phyloP scores from a whole-genome alignment of 257 asterid species.

The Salvia hispanica region DNA sequence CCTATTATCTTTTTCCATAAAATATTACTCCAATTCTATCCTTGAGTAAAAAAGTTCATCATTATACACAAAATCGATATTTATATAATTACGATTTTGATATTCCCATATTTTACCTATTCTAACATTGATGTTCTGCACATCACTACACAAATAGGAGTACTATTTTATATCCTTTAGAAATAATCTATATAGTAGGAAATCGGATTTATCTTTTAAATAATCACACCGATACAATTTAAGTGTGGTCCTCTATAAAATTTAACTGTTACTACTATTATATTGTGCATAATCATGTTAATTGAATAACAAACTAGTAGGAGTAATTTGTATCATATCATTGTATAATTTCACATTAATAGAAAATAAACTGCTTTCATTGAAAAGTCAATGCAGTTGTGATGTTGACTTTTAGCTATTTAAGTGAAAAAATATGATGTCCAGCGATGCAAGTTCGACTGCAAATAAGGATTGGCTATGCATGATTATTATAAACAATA shows the following conservation, averaged over 20 bases:
- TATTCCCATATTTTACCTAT: too few species aligned
- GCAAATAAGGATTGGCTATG: conserved; percentile 2
- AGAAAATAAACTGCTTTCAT: conserved; percentile 21
- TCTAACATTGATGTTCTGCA: too few species aligned
- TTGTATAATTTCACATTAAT: not conserved
- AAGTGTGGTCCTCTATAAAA: not conserved
- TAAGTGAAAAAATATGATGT: too few species aligned
- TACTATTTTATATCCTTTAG: too few species aligned
- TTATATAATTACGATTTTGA: not conserved
- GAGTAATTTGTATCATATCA: not conserved
- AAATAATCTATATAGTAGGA: too few species aligned
- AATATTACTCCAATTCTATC: not conserved
- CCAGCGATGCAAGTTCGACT: conserved; percentile 10
- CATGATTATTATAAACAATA: not conserved
- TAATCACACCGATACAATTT: too few species aligned
- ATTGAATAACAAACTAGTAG: too few species aligned
- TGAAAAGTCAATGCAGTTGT: conserved; percentile 43
- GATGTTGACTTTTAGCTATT: conserved; percentile 54
- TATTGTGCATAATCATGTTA: too few species aligned
- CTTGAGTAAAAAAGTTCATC: conserved; percentile 9
- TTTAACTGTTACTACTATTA: not conserved
- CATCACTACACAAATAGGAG: too few species aligned
- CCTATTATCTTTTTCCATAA: not conserved
- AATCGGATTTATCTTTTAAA: too few species aligned
- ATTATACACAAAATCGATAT: not conserved